A percentile compares a stretch with the other conserved stretches of the same genome.
These are phyloP conservation scores for Ceratocystis lukuohia DNA, from an alignment of 2,329 filamentous ascomycete species.

Conservation along the genomic window DNA sequence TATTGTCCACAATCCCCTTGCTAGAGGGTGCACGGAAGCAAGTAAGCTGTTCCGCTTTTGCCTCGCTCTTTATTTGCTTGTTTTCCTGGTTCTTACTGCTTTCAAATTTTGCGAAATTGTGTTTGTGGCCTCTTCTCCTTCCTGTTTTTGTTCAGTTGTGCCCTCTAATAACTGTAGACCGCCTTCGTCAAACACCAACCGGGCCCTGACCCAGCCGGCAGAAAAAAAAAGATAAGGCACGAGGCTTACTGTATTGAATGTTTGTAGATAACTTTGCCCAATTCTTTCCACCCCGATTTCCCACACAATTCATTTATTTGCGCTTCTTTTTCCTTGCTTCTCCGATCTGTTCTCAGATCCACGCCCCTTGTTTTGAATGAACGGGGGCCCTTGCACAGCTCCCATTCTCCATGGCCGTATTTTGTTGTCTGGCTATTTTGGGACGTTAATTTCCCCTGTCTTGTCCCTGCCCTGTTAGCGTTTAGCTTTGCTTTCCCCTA, in stretches of 20 bases:
- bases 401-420: not conserved
- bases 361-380: constrained; percentile 5
- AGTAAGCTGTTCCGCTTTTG: not conserved
- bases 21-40: not conserved
- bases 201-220: not conserved
- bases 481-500: constrained; percentile 1
- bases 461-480: not conserved
- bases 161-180: not conserved
- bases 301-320: not conserved
- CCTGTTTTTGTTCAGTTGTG: not conserved
- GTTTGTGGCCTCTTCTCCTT: not conserved
- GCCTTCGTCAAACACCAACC: not conserved
- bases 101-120: not conserved
- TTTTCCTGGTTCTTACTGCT: not conserved
- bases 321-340: not conserved
- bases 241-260: not conserved
- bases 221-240: not conserved
- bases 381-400: constrained; percentile 7
- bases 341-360: not conserved
- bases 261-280: not conserved
- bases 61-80: not conserved
- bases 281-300: not conserved
- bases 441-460: constrained; percentile 8
- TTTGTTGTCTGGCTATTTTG: constrained; percentile 6
- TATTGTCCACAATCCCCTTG: not conserved